Conservation (phyloP, 805 yeast genomes). For the Sugiyamaella marilandica region DNA sequence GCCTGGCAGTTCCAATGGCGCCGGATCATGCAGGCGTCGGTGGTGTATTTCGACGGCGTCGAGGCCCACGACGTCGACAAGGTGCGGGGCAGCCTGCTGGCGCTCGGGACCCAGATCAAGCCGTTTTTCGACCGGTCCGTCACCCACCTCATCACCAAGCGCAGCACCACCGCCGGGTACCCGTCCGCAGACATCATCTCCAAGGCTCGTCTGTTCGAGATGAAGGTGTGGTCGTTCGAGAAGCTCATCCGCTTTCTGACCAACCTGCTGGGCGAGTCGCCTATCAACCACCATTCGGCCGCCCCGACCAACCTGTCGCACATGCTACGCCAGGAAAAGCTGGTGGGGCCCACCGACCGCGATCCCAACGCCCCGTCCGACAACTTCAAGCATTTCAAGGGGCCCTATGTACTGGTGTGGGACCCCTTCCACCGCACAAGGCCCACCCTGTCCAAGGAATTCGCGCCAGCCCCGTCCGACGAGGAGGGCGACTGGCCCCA, state of each 20-base stretch:
- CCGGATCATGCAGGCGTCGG: slow-evolving; percentile 52
- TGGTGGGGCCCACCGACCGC: slow-evolving; percentile 82
- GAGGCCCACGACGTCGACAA: slow-evolving; percentile 30
- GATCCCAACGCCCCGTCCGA: slow-evolving; percentile 82
- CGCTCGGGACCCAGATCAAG: slow-evolving; percentile 42
- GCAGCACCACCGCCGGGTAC: slow-evolving; percentile 45
- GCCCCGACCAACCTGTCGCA: slow-evolving; percentile 41
- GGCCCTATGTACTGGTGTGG: slow-evolving; percentile 69
- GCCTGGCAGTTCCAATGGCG: slow-evolving; percentile 65
- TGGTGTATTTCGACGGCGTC: slow-evolving; percentile 55
- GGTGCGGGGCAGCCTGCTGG: slow-evolving; percentile 25
- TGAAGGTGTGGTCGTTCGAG: slow-evolving; percentile 85
- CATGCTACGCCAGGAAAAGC: slow-evolving; percentile 75
- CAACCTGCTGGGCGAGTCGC: slow-evolving; percentile 33
- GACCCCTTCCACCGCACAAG: slow-evolving; percentile 73
- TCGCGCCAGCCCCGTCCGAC: slow-evolving; percentile 42
- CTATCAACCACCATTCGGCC: slow-evolving; percentile 2
- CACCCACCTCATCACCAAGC: slow-evolving; percentile 73
- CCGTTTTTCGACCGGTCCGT: slow-evolving; percentile 56
- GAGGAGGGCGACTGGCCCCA: slow-evolving; percentile 53
- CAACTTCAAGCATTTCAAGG: slow-evolving; percentile 76
- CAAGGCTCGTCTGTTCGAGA: slow-evolving; percentile 49
- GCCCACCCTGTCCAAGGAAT: slow-evolving; percentile 80
- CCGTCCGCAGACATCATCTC: slow-evolving; percentile 55
- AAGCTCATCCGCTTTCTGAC: slow-evolving; percentile 76